Conservation (phyloP, 2,329 filamentous ascomycete species). For the Aspergillus pseudonomiae region DNA sequence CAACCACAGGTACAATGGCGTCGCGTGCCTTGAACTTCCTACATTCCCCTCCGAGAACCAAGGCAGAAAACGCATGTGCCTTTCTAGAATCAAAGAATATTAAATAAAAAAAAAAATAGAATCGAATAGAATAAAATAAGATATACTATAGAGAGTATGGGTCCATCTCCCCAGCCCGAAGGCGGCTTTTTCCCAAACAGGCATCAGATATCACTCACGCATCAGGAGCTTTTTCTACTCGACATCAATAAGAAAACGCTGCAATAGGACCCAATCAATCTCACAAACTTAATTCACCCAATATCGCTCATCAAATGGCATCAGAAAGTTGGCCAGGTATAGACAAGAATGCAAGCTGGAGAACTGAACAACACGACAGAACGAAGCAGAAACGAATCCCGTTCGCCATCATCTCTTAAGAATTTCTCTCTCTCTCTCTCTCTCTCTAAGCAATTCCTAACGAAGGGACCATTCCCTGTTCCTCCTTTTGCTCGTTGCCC, state of each 20-base stretch:
- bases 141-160: background rate
- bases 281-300: background rate
- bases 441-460: slow-evolving; percentile 67
- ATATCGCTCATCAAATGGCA: slow-evolving; percentile 4
- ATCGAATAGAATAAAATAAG: background rate
- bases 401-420: background rate
- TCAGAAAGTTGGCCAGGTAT: slow-evolving; percentile 9
- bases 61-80: background rate
- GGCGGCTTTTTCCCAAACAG: background rate
- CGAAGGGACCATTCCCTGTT: slow-evolving; percentile 82
- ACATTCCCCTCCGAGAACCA: no score
- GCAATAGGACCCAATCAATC: background rate
- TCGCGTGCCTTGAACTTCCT: no score
- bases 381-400: background rate
- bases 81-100: background rate
- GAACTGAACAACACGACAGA: background rate
- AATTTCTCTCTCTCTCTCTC: background rate
- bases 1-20: no score
- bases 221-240: background rate
- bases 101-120: background rate
- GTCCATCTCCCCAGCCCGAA: background rate
- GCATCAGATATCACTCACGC: background rate
- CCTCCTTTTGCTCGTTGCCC: slow-evolving; percentile 64
- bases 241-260: background rate
- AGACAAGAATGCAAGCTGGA: slow-evolving; percentile 14